Evolutionary conservation across 768 basidiomycete species (phyloP).

Genomic region (Kwoniella sp.): DNA sequence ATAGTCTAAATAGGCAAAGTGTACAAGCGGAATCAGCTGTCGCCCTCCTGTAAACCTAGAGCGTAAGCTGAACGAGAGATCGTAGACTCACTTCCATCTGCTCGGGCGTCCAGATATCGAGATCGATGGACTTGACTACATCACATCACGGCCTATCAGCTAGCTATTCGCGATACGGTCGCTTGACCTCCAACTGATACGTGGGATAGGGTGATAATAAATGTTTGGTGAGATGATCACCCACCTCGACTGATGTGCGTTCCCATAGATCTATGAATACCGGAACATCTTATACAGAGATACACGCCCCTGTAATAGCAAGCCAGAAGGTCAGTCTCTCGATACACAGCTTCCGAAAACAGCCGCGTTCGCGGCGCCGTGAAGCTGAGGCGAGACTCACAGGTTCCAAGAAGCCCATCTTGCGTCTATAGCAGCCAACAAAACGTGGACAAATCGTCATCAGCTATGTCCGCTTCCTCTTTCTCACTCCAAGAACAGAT

Average conservation of each 20-base stretch:
- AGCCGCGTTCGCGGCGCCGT: too few relatives aligned
- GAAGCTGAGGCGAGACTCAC: constrained; percentile 62
- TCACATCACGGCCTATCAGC: not conserved
- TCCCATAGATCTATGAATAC: constrained; percentile 96
- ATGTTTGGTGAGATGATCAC: not conserved
- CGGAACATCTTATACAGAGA: constrained; percentile 95
- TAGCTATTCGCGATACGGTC: too few relatives aligned
- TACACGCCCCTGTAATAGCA: constrained; percentile 71
- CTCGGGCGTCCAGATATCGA: constrained; percentile 96
- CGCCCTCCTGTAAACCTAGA: not conserved
- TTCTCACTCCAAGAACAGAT: too few relatives aligned
- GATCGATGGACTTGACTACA: constrained; percentile 88
- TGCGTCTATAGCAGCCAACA: constrained; percentile 67
- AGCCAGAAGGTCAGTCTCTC: not conserved
- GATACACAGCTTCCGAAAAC: not conserved
- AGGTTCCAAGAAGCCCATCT: constrained; percentile 98
- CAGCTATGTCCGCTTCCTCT: constrained; percentile 1
- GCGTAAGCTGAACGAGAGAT: constrained; percentile 1
- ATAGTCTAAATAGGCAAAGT: constrained; percentile 58
- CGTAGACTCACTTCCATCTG: constrained; percentile 78
- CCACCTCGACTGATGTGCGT: constrained; percentile 85
- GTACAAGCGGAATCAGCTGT: constrained; percentile 6
- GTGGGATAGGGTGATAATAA: too few relatives aligned
- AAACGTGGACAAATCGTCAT: constrained; percentile 3
- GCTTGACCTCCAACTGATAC: too few relatives aligned